Conservation (phyloP, 2,329 filamentous ascomycete species). For the Trichoderma endophyticum region DNA sequence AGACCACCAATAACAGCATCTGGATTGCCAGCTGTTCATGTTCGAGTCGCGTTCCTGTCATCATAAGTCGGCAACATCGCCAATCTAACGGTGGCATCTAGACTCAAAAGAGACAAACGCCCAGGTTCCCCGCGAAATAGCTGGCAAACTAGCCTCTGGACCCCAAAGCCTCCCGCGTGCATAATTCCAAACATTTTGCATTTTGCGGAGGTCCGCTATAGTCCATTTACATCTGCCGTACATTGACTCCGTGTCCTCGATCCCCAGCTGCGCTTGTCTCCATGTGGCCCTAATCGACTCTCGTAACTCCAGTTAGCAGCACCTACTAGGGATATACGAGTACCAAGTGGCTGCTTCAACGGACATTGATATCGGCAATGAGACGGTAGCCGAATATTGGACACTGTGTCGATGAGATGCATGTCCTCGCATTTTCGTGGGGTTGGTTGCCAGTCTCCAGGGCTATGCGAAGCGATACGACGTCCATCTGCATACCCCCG, state of each 20-base stretch:
- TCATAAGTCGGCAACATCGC: background rate
- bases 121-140: conserved; percentile 2
- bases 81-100: background rate
- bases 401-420: background rate
- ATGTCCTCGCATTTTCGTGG: background rate
- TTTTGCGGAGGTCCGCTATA: background rate
- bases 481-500: background rate
- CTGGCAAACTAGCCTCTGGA: background rate
- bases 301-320: background rate
- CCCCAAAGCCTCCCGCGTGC: background rate
- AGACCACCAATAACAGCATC: background rate
- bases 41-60: background rate
- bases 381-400: background rate
- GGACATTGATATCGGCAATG: background rate
- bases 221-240: background rate
- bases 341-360: background rate
- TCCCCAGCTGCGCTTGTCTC: background rate
- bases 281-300: background rate
- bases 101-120: background rate
- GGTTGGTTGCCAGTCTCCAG: background rate
- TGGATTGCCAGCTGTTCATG: background rate
- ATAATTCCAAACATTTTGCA: background rate
- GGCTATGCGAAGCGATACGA: background rate
- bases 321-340: background rate
- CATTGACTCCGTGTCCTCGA: background rate